phyloP scores from a whole-genome alignment of 495 filamentous ascomycete genomes.

The Talaromyces trachyspermus region DNA sequence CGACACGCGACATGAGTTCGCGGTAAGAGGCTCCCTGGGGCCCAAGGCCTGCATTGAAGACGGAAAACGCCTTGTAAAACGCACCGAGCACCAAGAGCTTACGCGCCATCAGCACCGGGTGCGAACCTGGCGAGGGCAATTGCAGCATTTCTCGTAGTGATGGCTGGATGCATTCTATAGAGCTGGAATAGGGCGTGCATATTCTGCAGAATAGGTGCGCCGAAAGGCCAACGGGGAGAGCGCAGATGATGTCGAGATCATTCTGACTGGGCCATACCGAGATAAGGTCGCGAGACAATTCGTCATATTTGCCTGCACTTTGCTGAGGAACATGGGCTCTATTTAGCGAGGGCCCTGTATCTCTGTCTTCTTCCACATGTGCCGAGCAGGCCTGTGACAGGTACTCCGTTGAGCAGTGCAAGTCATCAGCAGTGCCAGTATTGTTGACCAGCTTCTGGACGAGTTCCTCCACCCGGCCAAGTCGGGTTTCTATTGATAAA shows the following conservation, averaged over 20 bases:
- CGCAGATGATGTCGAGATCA: conserved; percentile 26
- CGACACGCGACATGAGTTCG: conserved; percentile 6
- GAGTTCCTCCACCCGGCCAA: conserved; percentile 23
- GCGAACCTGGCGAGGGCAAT: conserved; percentile 21
- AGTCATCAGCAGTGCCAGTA: too few species aligned
- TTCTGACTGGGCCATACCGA: conserved; percentile 26
- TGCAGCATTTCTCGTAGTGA: background rate
- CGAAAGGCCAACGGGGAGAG: too few species aligned
- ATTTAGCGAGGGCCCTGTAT: too few species aligned
- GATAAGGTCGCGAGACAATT: conserved; percentile 19
- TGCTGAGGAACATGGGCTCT: too few species aligned
- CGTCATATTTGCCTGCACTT: conserved; percentile 13
- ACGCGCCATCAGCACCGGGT: conserved; percentile 38
- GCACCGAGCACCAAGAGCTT: conserved; percentile 33
- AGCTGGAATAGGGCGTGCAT: too few species aligned
- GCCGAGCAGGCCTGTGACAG: too few species aligned
- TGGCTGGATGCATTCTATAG: too few species aligned
- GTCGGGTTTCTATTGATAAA: conserved; percentile 15
- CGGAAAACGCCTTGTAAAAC: conserved; percentile 32
- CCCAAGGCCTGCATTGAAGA: too few species aligned
- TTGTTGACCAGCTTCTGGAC: conserved; percentile 17
- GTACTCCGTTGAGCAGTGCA: too few species aligned
- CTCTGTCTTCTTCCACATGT: too few species aligned
- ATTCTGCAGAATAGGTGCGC: too few species aligned
- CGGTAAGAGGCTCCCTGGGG: background rate